These are phyloP conservation scores for Cyclostephanos invisitatus DNA, from an alignment of 108 stramenopile genomes.

Conservation along the genomic window DNA sequence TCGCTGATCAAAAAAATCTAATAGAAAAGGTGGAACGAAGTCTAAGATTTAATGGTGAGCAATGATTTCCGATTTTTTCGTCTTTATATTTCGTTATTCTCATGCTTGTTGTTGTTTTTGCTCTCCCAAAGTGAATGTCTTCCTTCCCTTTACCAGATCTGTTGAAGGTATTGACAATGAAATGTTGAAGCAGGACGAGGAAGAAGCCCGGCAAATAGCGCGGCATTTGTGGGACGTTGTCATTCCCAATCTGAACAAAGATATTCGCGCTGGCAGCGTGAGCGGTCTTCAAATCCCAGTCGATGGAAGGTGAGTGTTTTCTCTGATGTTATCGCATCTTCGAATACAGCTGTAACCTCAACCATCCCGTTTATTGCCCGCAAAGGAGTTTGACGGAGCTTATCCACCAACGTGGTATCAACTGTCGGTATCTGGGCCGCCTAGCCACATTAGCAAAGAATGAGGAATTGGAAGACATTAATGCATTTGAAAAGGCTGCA, in stretches of 20 bases:
- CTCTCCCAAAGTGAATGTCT: slow-evolving; percentile 85
- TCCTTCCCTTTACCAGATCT: slow-evolving; percentile 75
- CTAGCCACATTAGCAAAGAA: slow-evolving; percentile 77
- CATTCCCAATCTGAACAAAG: slow-evolving; percentile 74
- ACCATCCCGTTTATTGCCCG: too few relatives aligned
- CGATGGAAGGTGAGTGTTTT: slow-evolving; percentile 58
- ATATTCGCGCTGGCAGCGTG: slow-evolving; percentile 55
- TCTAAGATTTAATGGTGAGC: background rate
- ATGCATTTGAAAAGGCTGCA: slow-evolving; percentile 42
- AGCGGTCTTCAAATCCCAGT: slow-evolving; percentile 57
- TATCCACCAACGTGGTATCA: slow-evolving; percentile 91
- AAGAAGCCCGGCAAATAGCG: slow-evolving; percentile 73
- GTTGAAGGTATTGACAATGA: slow-evolving; percentile 62
- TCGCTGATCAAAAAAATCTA: slow-evolving; percentile 9
- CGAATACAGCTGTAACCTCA: too few relatives aligned
- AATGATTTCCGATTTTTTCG: background rate
- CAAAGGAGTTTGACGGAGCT: slow-evolving; percentile 67
- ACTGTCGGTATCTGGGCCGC: slow-evolving; percentile 93
- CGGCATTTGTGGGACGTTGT: slow-evolving; percentile 81
- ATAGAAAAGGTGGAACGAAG: slow-evolving; percentile 64
- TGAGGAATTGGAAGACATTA: slow-evolving; percentile 77
- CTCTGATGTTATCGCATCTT: too few relatives aligned
- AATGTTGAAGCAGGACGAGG: slow-evolving; percentile 83
- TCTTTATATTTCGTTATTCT: background rate
- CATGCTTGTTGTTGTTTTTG: background rate